Evolutionary conservation across 139 green algal genomes (phyloP).

Genomic region (Axilococcus clingmanii): DNA sequence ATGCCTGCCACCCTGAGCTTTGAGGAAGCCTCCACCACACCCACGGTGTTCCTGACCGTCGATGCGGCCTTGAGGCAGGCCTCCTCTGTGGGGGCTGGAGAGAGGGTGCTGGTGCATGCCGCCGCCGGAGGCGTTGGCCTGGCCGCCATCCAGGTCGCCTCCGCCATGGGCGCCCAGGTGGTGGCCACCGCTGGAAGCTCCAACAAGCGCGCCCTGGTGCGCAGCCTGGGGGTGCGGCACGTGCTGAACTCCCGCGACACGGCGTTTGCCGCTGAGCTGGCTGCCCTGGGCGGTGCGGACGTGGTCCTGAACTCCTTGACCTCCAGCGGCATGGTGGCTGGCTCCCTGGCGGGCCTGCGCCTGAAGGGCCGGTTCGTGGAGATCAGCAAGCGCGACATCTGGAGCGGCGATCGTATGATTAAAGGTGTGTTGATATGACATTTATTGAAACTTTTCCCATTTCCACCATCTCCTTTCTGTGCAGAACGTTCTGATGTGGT

Average conservation of each 20-base stretch:
- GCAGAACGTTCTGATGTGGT: slow-evolving; percentile 64
- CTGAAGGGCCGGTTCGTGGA: slow-evolving; percentile 50
- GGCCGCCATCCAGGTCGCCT: slow-evolving; percentile 48
- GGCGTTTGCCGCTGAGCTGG: slow-evolving; percentile 47
- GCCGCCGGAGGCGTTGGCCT: slow-evolving; percentile 50
- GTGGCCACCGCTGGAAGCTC: slow-evolving; percentile 59
- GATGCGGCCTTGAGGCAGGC: slow-evolving; percentile 29
- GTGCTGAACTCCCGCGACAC: slow-evolving; percentile 50
- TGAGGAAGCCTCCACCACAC: slow-evolving; percentile 37
- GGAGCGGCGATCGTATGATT: slow-evolving; percentile 37
- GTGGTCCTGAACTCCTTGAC: slow-evolving; percentile 76
- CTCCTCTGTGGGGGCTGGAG: slow-evolving; percentile 14
- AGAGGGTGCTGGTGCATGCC: slow-evolving; percentile 42
- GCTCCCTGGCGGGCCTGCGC: slow-evolving; percentile 14
- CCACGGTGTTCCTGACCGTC: slow-evolving; percentile 42
- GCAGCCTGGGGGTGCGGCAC: slow-evolving; percentile 29
- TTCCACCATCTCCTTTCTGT: slow-evolving; percentile 30
- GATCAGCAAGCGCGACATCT: slow-evolving; percentile 89
- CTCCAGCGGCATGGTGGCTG: slow-evolving; percentile 54
- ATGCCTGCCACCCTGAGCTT: slow-evolving; percentile 47
- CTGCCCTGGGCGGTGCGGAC: slow-evolving; percentile 38
- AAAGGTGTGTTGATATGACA: no score
- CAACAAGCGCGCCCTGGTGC: slow-evolving; percentile 54
- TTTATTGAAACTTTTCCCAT: no score
- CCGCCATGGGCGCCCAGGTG: slow-evolving; percentile 21